phyloP scores from a whole-genome alignment of 2,329 filamentous ascomycete genomes.

The Epichloe typhina region DNA sequence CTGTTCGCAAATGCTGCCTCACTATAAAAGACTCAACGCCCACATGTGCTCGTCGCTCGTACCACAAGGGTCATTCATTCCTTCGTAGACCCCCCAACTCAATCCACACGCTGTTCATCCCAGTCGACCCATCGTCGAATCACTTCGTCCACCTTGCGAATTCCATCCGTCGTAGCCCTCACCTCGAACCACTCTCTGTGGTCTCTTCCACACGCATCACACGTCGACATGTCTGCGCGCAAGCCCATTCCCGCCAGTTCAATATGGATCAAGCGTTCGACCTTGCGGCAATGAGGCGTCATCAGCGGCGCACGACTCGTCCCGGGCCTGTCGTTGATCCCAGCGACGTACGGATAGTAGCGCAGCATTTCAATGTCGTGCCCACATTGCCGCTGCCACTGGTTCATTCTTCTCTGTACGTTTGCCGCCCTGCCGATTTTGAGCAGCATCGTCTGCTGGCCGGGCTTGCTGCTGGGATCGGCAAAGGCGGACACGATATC shows the following conservation, averaged over 20 bases:
- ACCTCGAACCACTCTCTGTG: conserved; percentile 96
- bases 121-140: conserved; percentile 78
- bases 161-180: conserved; percentile 55
- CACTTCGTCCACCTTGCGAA: conserved; percentile 54
- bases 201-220: conserved; percentile 65
- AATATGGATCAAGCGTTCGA: conserved; percentile 81
- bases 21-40: not conserved
- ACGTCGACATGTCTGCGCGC: conserved; percentile 43
- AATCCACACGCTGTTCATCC: conserved; percentile 41
- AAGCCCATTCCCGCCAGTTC: conserved; percentile 58
- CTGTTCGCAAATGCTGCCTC: too few relatives aligned
- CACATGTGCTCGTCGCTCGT: not conserved
- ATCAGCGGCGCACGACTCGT: conserved; percentile 39
- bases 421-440: conserved; percentile 63
- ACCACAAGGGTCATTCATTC: not conserved
- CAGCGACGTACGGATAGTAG: conserved; percentile 73
- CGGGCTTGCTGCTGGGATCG: conserved; percentile 13
- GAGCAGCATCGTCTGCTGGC: conserved; percentile 49
- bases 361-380: conserved; percentile 78
- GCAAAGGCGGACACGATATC: conserved; percentile 42
- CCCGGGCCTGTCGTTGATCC: conserved; percentile 17
- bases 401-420: conserved; percentile 78
- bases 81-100: not conserved
- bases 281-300: conserved; percentile 73
- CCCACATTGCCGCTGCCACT: conserved; percentile 89